Evolutionary conservation across 495 filamentous ascomycete genomes (phyloP), one percentile per base, ranked within the genome.

Genomic region (Chlorociboria aeruginascens): DNA sequence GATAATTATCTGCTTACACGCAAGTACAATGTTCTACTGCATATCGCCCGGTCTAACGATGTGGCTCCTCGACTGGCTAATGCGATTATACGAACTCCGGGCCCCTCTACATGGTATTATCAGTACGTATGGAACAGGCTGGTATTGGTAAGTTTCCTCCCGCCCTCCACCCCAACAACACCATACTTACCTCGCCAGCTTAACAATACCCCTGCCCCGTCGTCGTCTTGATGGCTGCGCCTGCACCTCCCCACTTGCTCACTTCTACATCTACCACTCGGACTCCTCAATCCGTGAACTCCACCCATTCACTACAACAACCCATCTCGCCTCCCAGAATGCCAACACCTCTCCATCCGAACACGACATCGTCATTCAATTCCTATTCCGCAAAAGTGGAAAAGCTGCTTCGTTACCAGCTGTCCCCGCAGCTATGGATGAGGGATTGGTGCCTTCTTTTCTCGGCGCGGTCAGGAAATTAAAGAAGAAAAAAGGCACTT

Each of bases 11-110:
- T 64, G 62, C 40, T 50, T 64, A 6, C 62, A 64, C 34, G 61
- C 62, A 4, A 64, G 61, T 16, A 64, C 61, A 8, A 60, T 64
- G 61, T 60, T 64, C 25, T 64, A 64, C 40, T 63, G 60, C 43
- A 60, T 52, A 12, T 49, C 58, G 29, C 62, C 61, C 2, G 62
- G 62, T 1, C 31, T 64, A 10, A 52, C 50, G 12, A 59, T 64
- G 60, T 64, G 58, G 61, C 10, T 55, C 2, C 43, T 63, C 7
- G 62, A 64, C 30, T 63, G 61, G 62, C 36, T 43, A 10, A 64
- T 64, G 61, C 55, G 62, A 4, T 16, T 64, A 0, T 55, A 56
- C 29, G 62, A 64, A 51, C 43, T 64, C 17, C 50, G 50, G 25
- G 42, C 43, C 29, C 42, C 48, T n/a, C 37, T 63, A 25, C 46